Conservation (phyloP, 345 rosid species). For the Lepidium aucheri region DNA sequence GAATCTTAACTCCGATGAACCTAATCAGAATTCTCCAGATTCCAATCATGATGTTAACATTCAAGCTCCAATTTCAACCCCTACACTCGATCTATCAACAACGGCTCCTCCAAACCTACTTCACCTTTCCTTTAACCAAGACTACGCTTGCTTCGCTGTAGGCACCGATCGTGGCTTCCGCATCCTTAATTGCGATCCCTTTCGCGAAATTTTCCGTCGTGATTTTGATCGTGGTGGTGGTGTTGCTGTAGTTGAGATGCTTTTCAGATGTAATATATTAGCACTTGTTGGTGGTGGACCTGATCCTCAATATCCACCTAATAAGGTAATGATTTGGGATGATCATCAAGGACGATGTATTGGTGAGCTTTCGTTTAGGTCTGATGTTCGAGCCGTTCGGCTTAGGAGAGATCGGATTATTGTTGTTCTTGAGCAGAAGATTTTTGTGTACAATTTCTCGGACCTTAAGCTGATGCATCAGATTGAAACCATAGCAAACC, state of each 20-base stretch:
- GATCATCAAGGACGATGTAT: constrained; percentile 81
- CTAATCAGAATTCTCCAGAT: neutral
- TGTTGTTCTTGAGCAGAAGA: constrained; percentile 77
- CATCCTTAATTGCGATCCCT: constrained; percentile 84
- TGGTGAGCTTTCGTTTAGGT: constrained; percentile 83
- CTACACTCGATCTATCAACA: constrained; percentile 7
- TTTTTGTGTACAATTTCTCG: constrained; percentile 76
- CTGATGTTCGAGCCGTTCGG: constrained; percentile 75
- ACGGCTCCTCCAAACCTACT: constrained; percentile 36
- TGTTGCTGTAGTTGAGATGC: constrained; percentile 77
- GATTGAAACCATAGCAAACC: constrained; percentile 82
- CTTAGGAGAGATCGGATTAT: constrained; percentile 72
- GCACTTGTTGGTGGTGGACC: constrained; percentile 92
- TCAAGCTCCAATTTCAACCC: constrained; percentile 28
- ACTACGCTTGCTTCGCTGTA: constrained; percentile 77
- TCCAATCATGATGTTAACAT: constrained; percentile 11
- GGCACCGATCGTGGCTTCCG: constrained; percentile 93
- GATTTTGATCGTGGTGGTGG: constrained; percentile 79
- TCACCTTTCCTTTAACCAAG: constrained; percentile 82
- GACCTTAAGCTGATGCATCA: constrained; percentile 82
- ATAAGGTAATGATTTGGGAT: constrained; percentile 96
- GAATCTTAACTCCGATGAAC: constrained; percentile 24
- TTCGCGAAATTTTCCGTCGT: constrained; percentile 90
- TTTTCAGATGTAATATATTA: constrained; percentile 81
- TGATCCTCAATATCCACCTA: constrained; percentile 73